Evolutionary conservation across 169 alveolate species (phyloP).

Genomic region (Eimeria brunetti): DNA sequence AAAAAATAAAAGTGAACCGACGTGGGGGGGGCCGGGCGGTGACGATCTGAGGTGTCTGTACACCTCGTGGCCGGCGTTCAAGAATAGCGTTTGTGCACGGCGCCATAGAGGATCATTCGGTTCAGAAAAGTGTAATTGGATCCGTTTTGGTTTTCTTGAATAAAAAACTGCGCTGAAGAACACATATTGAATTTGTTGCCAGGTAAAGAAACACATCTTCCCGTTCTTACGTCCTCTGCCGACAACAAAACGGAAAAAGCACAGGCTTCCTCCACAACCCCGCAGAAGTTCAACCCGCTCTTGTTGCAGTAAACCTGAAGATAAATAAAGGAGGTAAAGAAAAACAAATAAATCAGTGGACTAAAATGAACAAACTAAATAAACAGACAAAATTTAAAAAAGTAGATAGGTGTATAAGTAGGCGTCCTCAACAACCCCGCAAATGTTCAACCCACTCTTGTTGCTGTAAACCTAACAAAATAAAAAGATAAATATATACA

Average conservation of each 20-base stretch:
- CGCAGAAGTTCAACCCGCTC: constrained; percentile 15
- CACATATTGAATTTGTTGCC: constrained; percentile 63
- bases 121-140: constrained; percentile 23
- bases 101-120: constrained; percentile 17
- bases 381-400: neutral
- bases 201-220: constrained; percentile 18
- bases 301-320: constrained; percentile 59
- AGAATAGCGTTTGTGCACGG: constrained; percentile 33
- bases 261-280: constrained; percentile 41
- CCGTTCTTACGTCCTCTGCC: constrained; percentile 13
- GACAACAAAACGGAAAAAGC: constrained; percentile 37
- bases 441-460: constrained; percentile 5
- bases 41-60: neutral
- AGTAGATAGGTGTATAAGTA: neutral
- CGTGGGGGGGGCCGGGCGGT: too few relatives aligned
- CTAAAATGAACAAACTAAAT: neutral
- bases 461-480: constrained; percentile 33
- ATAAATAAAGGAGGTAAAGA: neutral
- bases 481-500: neutral
- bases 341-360: neutral
- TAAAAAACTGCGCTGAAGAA: constrained; percentile 46
- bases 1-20: too few relatives aligned
- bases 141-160: constrained; percentile 49
- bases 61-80: neutral
- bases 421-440: constrained; percentile 45